Evolutionary conservation across 2,329 filamentous ascomycete species (phyloP), one percentile per base, ranked within the genome.

Genomic region (Dactylellina drechsleri): DNA sequence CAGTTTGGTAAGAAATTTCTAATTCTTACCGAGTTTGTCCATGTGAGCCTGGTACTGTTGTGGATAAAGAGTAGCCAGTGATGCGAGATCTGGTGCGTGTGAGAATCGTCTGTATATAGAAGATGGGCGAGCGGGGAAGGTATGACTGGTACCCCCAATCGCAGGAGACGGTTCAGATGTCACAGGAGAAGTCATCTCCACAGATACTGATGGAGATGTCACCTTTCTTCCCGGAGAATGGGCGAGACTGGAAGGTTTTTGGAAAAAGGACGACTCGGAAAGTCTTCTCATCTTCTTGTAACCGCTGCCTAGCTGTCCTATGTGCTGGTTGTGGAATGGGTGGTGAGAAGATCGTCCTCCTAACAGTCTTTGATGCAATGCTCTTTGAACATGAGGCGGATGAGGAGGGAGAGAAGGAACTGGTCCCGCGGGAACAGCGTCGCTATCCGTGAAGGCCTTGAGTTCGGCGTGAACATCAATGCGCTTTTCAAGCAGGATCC

Each of bases 401-500:
- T 15, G 79, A 80, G 2, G 79, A 81, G n/a, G 82, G 77, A 77
- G 83, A 81, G 59, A 49, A 79, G 7, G 83, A 83, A 18, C 84
- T 83, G 77, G 76, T 82, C 26, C 78, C 82, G 0, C 85, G 85
- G 1, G 82, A 83, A 20, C 80, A 86, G 12, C 84, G 85, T 91
- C 61, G 93, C 92, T 83, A 91, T 96, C 79, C 91, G 92, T 93
- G 85, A 97, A 98, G 81, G 93, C 90, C 77, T 92, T 91, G 79
- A 99, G 87, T 84, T 98, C 95, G 77, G 93, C 92, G 84, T 98
- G 93, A 57, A 99, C 95, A 85, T 99, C 94, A 83, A 98, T 97
- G 79, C 93, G 93, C 86, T 98, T 98, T 84, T 99, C 95, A 43
- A 99, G 87, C 62, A 99, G 87, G 80, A 99, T 96, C 72, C 95